Evolutionary conservation across 1,284 basidiomycete species (phyloP), one percentile per base, ranked within the genome.

Genomic region (Puccinia horiana): DNA sequence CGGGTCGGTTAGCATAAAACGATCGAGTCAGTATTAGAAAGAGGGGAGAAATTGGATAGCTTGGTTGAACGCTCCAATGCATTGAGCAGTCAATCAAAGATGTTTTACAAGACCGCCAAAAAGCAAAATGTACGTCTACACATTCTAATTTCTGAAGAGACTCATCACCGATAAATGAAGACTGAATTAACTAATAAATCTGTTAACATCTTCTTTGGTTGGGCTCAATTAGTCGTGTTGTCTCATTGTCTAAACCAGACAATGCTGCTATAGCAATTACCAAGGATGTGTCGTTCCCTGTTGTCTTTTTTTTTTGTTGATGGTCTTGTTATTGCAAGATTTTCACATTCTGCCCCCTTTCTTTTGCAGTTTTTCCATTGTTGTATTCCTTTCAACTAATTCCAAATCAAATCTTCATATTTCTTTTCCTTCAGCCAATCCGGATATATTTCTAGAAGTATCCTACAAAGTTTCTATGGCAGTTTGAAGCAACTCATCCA

Each of bases 21-120:
- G 20, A 99, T 99, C 86, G 97, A 99, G 87, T 94, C 93, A 1
- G 96, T 99, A 1, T 90, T 99, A 52, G 92, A 97, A 87, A 91
- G 97, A 47, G 97, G 97, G 58, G 96, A 99, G 90, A 97, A 96
- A 88, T 90, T 99, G 70, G 96, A 99, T 88, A 95, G 96, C 87
- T 90, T 99, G 29, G 96, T 99, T 2, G 96, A 98, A 85, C 91
- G 96, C 76, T 98, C 95, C 67, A 94, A 94, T 84, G 93, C 93
- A 6, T 89, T 99, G 58, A 96, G 94, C 40, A 89, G 92, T 40
- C 94, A 96, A 88, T 94, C 91, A 89, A 98, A 98, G 84, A 87
- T 87, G 91, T 96, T 96, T 86, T 94, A 94, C 89, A 95, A 95
- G 90, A 94, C 94, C 5, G 93, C 93, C 2, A 94, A 94, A 90